Base-by-base conservation (phyloP, 2,329 filamentous ascomycete genomes). In the Alternaria novae-zelandiae region DNA sequence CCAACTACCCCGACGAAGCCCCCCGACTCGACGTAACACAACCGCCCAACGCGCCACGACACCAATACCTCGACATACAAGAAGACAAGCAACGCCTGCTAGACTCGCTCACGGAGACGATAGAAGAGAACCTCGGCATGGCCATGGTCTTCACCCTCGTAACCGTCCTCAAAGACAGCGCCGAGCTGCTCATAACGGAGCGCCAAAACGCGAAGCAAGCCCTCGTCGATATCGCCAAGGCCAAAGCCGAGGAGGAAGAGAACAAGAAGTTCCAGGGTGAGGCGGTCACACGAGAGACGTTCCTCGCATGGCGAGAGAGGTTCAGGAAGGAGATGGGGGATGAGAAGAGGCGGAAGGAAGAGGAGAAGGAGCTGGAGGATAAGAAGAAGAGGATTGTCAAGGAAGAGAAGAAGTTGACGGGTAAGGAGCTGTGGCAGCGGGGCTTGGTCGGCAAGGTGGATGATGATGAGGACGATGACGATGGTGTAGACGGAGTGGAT, bases 241-340 rank as follows among this genome's bases (percentile, higher is more conserved):
- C 86, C 8, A 86, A 88, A 85, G 88, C 87, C 1, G 96, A 99
- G 82, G 89, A 91, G 66, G 94, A 96, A 79, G 96, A 99, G 84
- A 99, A 99, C 79, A 89, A 91, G 74, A 98, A 97, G 82, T 99
- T 99, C 80, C 92, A 97, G 78, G 96, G 96, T 61, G 93, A 93
- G 36, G 86, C 89, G 30, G 96, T 99, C 20, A 98, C 90, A n/a
- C 86, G 89, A 21, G 93, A 97, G 82, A 90, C 89, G 0, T 99
- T 98, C 75, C 77, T 92, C 70, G 88, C 87, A 70, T 99, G 96
- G 96, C 86, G 93, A 59, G 89, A 90, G 43, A 87, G 80, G 10
- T 99, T 98, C 77, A 78, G 88, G 65, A 84, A 86, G 75, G 96
- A 98, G 83, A 90, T 95, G 88, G 90, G 90, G 76, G 94, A 96